phyloP scores from a whole-genome alignment of 1,284 basidiomycete species.

The Caloboletus firmus region DNA sequence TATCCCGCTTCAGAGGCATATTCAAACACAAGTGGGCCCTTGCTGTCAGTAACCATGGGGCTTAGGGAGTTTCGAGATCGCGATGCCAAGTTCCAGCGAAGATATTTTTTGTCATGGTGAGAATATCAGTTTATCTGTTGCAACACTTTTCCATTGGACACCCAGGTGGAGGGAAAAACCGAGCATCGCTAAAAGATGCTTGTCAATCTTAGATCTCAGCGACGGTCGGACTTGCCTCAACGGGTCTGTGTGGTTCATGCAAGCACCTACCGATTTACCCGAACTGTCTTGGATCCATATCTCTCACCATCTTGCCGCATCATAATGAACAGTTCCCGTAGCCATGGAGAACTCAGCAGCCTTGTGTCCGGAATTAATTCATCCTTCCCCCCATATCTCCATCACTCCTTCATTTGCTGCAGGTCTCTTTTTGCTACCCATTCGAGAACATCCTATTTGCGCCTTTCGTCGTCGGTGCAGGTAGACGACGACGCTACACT shows the following conservation, averaged over 20 bases:
- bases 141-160: background rate
- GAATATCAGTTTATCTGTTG: no score
- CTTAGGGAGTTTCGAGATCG: background rate
- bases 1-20: background rate
- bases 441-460: background rate
- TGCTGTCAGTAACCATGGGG: background rate
- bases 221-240: background rate
- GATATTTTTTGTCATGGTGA: background rate
- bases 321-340: conserved; percentile 12
- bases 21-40: no score
- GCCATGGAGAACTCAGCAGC: conserved; percentile 23
- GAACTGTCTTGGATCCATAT: conserved; percentile 2
- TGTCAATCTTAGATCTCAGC: background rate
- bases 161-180: conserved; percentile 1
- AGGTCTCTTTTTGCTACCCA: conserved; percentile 1
- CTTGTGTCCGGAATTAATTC: conserved; percentile 11
- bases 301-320: conserved; percentile 1
- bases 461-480: conserved; percentile 7
- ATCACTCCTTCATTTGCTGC: background rate
- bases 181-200: background rate
- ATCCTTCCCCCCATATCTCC: conserved; percentile 14
- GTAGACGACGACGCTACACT: conserved; percentile 19
- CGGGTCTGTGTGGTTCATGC: background rate
- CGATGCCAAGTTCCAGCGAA: background rate
- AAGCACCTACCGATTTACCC: no score